These are phyloP conservation scores for Erucastrum elatum DNA, from an alignment of 345 rosid species.

Conservation along the genomic window DNA sequence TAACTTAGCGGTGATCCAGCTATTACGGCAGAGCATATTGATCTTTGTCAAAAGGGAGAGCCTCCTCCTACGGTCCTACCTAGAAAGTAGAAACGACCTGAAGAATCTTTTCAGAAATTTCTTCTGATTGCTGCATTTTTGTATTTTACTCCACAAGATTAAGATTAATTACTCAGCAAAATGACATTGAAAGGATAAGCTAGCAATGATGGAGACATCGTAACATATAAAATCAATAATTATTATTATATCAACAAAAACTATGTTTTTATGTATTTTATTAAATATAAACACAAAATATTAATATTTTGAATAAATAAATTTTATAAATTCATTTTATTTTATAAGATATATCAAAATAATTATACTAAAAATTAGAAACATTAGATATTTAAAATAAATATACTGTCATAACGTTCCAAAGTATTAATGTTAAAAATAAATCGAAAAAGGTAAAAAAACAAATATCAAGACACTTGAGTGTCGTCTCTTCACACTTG, in stretches of 20 bases:
- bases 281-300: too few relatives aligned
- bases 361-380: too few relatives aligned
- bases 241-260: too few relatives aligned
- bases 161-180: background rate
- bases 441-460: background rate
- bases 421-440: background rate
- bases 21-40: slow-evolving; percentile 17
- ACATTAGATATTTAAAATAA: too few relatives aligned
- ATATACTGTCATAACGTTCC: too few relatives aligned
- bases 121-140: background rate
- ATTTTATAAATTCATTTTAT: too few relatives aligned
- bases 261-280: too few relatives aligned
- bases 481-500: slow-evolving; percentile 25
- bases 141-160: background rate
- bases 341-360: too few relatives aligned
- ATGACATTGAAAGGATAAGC: background rate
- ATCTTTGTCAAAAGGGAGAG: background rate
- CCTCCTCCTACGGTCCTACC: slow-evolving; percentile 6
- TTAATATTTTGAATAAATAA: too few relatives aligned
- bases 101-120: background rate
- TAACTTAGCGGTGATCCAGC: slow-evolving; percentile 20
- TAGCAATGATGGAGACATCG: slow-evolving; percentile 17
- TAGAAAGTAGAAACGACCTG: slow-evolving; percentile 4
- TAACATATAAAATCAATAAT: background rate
- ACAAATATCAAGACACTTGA: slow-evolving; percentile 14